These are phyloP conservation scores for Trametopsis cervina DNA, from an alignment of 768 basidiomycete species.

Conservation along the genomic window DNA sequence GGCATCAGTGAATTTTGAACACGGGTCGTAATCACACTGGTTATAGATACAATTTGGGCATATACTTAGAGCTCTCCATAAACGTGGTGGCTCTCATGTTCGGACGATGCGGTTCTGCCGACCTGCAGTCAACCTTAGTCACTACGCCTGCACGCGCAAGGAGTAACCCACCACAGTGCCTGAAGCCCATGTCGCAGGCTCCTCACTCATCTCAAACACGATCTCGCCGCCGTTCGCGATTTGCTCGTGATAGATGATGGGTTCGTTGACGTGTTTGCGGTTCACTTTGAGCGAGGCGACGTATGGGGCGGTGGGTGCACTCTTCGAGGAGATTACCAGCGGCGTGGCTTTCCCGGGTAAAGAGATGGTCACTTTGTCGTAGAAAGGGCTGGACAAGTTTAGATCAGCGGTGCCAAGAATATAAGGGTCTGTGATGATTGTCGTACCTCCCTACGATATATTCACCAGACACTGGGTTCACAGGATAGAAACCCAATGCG, in stretches of 20 bases:
- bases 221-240: constrained; percentile 51
- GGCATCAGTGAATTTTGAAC: no score
- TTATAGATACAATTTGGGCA: no score
- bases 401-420: not conserved
- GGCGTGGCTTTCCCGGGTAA: constrained; percentile 36
- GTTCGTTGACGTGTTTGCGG: constrained; percentile 33
- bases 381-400: constrained; percentile 36
- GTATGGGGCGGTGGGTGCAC: constrained; percentile 54
- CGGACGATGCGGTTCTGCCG: no score
- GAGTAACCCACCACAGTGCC: constrained; percentile 18
- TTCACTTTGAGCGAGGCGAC: constrained; percentile 55
- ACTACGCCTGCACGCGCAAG: no score
- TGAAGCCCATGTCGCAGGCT: constrained; percentile 38
- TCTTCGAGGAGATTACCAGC: constrained; percentile 47
- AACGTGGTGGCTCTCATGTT: no score
- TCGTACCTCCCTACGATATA: constrained; percentile 72
- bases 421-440: not conserved
- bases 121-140: no score
- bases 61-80: no score
- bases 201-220: constrained; percentile 58
- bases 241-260: constrained; percentile 55
- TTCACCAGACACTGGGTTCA: constrained; percentile 70
- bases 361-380: constrained; percentile 45
- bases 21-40: no score
- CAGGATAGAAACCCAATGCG: constrained; percentile 79